A percentile compares a stretch with the other conserved stretches of the same genome.
phyloP scores from a whole-genome alignment of 2,329 filamentous ascomycete genomes.

The Tolypocladium pustulatum region DNA sequence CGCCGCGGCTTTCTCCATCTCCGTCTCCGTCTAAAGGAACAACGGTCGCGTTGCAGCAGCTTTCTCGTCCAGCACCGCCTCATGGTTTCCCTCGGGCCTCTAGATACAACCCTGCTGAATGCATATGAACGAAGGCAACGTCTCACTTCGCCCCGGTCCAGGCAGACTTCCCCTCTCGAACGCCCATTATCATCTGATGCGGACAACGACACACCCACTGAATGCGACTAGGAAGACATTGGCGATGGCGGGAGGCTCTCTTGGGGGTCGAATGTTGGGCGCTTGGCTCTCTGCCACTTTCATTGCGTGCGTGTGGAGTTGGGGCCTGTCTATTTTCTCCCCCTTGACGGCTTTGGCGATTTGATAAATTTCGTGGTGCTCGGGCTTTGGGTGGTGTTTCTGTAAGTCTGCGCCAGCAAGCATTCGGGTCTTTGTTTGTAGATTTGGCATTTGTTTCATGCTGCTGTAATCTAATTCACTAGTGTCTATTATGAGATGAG shows the following conservation, averaged over 20 bases:
- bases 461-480: slow-evolving; percentile 36
- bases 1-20: slow-evolving; percentile 4
- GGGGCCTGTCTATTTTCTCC: background rate
- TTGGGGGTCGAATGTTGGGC: background rate
- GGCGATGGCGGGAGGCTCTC: background rate
- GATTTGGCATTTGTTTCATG: slow-evolving; percentile 29
- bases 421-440: slow-evolving; percentile 13
- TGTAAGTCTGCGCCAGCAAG: slow-evolving; percentile 13
- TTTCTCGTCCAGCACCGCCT: background rate
- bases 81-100: background rate
- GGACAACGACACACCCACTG: background rate
- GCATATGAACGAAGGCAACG: slow-evolving; percentile 14
- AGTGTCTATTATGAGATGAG: slow-evolving; percentile 23
- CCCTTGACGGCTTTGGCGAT: background rate
- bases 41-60: background rate
- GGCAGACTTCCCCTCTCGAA: slow-evolving; percentile 3
- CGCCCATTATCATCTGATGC: background rate
- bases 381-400: slow-evolving; percentile 5
- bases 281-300: background rate
- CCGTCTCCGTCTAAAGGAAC: slow-evolving; percentile 6
- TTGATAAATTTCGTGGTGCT: background rate
- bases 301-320: slow-evolving; percentile 4
- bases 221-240: background rate
- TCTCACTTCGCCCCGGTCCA: slow-evolving; percentile 11
- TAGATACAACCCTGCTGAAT: slow-evolving; percentile 10